Base-by-base conservation (phyloP, 805 yeast genomes). In the Candida boleticola region DNA sequence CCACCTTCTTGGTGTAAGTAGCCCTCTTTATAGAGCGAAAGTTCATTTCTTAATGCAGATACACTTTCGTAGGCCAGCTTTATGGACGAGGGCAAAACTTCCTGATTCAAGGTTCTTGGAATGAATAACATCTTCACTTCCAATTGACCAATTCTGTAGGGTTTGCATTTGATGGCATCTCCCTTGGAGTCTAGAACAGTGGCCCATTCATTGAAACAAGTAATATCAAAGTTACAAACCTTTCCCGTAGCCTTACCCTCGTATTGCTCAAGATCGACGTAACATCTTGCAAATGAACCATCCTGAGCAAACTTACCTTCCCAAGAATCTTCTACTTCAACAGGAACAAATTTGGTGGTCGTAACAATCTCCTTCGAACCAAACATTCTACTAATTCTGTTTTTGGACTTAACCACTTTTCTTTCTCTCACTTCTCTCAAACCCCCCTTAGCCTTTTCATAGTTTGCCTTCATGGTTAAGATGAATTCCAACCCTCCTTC, bases 1-100 rank as follows among this genome's bases (percentile, higher is more conserved):
- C 97, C 97, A 16, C 98, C 98, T 55, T 84, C 88, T 64, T 90
- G 98, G 52, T 80, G 79, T 65, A 92, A 66, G 54, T 69, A 82
- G 0, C 97, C 97, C 56, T 85, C 83, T 53, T 67, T 66, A 1
- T 37, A 33, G 16, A 53, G 36, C 7, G 49, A 37, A 5, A 51
- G 37, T 42, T 68, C 73, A 18, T 52, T 44, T 27, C 44, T 48
- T 40, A 70, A 51, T 26, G 66, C 66, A 19, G 58, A 58, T 30
- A 68, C 51, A 21, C 63, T 55, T 33, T 68, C 73, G 42, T 48
- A 55, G 1, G 72, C 71, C 38, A 77, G 64, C 40, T 73, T 73
- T 50, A 86, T 79, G 41, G 89, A 82, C 19, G 82, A 76, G 5
- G 95, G 96, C 43, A 87, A 71, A 5, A 76, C 65, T 57, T 87